A percentile compares a stretch with the other conserved stretches of the same genome.
phyloP scores from a whole-genome alignment of 306 rosid genomes.

The Fragaria iinumae region DNA sequence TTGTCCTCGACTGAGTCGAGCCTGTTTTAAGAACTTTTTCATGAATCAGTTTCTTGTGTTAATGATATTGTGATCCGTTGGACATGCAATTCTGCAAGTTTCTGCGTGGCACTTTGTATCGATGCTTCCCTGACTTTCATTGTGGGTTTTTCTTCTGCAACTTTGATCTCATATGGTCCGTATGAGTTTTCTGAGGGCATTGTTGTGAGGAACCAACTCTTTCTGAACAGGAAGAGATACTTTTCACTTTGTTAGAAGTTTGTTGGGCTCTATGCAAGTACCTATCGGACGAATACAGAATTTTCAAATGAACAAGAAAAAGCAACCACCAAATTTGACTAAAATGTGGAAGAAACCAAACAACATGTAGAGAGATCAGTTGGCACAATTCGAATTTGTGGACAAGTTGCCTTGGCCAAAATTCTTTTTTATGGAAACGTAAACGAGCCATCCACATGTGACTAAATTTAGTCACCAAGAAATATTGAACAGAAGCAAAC shows the following conservation, averaged over 20 bases:
- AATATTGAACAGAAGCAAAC: not conserved
- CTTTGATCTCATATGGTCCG: too few relatives aligned
- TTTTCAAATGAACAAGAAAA: not conserved
- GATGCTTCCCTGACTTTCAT: too few relatives aligned
- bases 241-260: not conserved
- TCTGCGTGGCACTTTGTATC: not conserved
- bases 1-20: not conserved
- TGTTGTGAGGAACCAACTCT: not conserved
- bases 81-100: not conserved
- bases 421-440: not conserved
- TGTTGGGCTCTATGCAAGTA: not conserved
- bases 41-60: not conserved
- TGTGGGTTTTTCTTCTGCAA: too few relatives aligned
- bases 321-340: not conserved
- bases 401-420: not conserved
- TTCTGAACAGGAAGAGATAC: not conserved
- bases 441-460: not conserved
- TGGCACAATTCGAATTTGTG: not conserved
- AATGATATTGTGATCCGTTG: not conserved
- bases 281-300: not conserved
- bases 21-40: not conserved
- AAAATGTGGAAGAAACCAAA: not conserved
- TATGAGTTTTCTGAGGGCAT: too few relatives aligned
- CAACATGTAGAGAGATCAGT: not conserved
- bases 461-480: not conserved